These are phyloP conservation scores for Candida tropicalis DNA, from an alignment of 1,139 yeast genomes.

Conservation along the genomic window DNA sequence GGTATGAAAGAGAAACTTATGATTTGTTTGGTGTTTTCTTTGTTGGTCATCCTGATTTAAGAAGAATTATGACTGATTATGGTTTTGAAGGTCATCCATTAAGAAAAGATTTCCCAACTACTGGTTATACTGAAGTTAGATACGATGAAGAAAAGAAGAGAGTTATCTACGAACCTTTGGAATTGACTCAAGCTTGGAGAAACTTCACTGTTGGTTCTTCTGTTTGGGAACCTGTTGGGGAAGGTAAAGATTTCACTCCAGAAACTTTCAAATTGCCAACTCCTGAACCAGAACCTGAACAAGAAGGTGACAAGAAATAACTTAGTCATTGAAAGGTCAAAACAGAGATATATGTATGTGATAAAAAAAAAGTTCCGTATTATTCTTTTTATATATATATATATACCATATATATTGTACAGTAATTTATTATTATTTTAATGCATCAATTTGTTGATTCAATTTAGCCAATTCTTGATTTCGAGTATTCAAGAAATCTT, in stretches of 20 bases:
- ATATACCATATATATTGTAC: neutral
- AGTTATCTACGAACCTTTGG: conserved; percentile 86
- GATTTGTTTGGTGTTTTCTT: conserved; percentile 86
- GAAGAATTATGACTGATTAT: conserved; percentile 90
- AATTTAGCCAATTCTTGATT: conserved; percentile 52
- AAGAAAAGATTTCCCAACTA: conserved; percentile 90
- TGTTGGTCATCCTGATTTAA: conserved; percentile 86
- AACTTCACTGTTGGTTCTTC: conserved; percentile 86
- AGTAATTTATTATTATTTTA: conserved; percentile 15
- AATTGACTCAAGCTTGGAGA: conserved; percentile 90
- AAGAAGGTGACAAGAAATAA: conserved; percentile 37
- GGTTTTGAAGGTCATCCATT: conserved; percentile 93
- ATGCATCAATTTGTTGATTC: conserved; percentile 41
- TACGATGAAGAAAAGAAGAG: conserved; percentile 92
- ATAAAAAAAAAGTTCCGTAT: conserved; percentile 4
- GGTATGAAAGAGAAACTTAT: conserved; percentile 90
- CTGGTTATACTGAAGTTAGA: conserved; percentile 88
- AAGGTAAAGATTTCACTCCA: conserved; percentile 82
- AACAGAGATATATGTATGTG: neutral
- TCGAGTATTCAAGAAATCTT: conserved; percentile 56
- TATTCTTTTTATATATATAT: conserved; percentile 1
- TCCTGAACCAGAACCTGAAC: conserved; percentile 75
- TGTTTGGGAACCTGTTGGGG: conserved; percentile 92
- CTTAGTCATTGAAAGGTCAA: neutral
- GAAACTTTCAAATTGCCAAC: conserved; percentile 79